Conservation (phyloP, 192 early-diverging fungal genomes). For the Linnemannia hyalina region DNA sequence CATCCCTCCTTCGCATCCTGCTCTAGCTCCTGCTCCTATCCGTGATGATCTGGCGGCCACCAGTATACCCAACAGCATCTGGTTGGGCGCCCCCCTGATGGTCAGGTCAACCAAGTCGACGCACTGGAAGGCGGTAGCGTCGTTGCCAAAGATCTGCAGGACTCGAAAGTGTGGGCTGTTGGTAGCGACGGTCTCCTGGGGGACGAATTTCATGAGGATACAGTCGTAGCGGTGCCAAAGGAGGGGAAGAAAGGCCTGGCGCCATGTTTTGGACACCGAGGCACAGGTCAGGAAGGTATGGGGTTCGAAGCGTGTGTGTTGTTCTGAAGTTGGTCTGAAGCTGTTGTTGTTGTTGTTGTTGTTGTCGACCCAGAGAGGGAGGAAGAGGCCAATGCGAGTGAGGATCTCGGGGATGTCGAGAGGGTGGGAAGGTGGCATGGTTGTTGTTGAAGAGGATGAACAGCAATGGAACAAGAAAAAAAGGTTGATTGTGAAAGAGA, state of each 20-base stretch:
- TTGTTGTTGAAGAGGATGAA: too few species aligned
- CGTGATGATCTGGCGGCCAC: neutral
- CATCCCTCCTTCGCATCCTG: neutral
- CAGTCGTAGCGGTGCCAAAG: constrained; percentile 14
- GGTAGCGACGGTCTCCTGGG: neutral
- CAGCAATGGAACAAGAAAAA: too few species aligned
- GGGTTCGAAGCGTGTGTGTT: neutral
- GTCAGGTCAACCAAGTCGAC: neutral
- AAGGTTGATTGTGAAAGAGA: too few species aligned
- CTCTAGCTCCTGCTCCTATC: neutral
- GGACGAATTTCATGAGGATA: neutral
- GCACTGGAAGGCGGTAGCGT: neutral
- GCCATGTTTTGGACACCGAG: neutral
- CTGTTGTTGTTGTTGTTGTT: too few species aligned
- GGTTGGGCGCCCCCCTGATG: neutral
- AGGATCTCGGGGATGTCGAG: constrained; percentile 22
- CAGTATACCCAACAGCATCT: neutral
- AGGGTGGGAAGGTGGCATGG: neutral
- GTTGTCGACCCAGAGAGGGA: neutral
- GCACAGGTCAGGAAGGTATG: constrained; percentile 6
- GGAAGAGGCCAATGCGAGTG: neutral
- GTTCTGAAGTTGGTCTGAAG: neutral
- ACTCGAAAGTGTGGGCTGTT: neutral
- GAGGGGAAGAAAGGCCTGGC: neutral
- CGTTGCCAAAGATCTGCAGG: neutral